Evolutionary conservation across 768 basidiomycete genomes (phyloP).

Genomic region (Pisolithus sp.): DNA sequence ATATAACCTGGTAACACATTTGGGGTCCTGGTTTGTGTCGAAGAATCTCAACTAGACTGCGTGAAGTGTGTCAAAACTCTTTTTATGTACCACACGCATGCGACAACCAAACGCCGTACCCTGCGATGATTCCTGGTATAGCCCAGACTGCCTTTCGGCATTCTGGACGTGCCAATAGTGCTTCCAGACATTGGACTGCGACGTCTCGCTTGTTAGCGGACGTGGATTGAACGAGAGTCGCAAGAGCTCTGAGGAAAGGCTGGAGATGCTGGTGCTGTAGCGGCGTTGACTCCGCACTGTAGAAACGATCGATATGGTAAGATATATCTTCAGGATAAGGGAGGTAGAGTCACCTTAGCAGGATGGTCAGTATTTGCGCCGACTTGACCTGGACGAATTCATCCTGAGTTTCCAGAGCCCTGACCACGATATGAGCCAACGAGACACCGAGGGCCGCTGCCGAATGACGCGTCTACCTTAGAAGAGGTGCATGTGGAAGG

Average conservation of each 20-base stretch:
- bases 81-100: background rate
- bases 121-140: conserved; percentile 57
- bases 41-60: conserved; percentile 77
- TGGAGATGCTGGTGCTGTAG: conserved; percentile 48
- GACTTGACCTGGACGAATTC: conserved; percentile 94
- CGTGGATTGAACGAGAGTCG: conserved; percentile 53
- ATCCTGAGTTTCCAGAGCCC: conserved; percentile 78
- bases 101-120: conserved; percentile 35
- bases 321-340: background rate
- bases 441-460: background rate
- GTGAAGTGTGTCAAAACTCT: background rate
- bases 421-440: conserved; percentile 26
- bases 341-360: conserved; percentile 57
- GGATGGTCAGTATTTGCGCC: conserved; percentile 79
- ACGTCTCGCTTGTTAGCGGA: conserved; percentile 75
- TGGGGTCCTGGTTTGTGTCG: conserved; percentile 81
- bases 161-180: conserved; percentile 73
- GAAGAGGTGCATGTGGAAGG: conserved; percentile 72
- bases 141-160: conserved; percentile 78
- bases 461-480: conserved; percentile 44
- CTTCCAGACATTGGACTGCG: conserved; percentile 86
- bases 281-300: conserved; percentile 45
- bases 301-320: background rate
- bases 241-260: conserved; percentile 55
- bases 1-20: conserved; percentile 90